Percentiles rank a stretch among this genome's conserved stretches.
Conservation (phyloP, 345 rosid genomes). For the Erucastrum elatum region DNA sequence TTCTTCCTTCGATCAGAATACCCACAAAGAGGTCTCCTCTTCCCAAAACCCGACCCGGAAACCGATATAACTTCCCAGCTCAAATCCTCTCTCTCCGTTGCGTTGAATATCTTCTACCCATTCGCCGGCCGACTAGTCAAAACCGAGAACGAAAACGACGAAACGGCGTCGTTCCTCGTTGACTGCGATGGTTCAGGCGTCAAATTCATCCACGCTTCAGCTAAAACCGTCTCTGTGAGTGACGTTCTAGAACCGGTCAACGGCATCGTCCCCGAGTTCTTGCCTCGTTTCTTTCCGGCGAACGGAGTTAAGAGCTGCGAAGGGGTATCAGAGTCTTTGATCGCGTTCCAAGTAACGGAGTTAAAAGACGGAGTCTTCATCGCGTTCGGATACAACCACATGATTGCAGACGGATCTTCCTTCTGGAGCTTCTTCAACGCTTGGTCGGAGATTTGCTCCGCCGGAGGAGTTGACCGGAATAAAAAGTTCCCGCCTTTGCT, state of each 20-base stretch:
- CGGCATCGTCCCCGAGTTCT: conserved; percentile 11
- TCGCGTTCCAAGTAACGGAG: conserved; percentile 38
- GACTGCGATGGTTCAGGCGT: background rate
- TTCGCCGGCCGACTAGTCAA: background rate
- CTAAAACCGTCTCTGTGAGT: background rate
- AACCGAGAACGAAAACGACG: background rate
- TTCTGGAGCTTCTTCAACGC: conserved; percentile 41
- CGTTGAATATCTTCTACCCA: background rate
- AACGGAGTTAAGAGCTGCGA: conserved; percentile 29
- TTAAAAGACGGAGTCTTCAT: conserved; percentile 38
- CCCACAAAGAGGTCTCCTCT: conserved; percentile 11
- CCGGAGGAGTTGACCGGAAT: background rate
- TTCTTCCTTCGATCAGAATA: background rate
- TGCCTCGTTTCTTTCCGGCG: conserved; percentile 24
- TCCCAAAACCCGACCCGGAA: background rate
- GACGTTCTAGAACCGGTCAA: background rate
- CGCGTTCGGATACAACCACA: conserved; percentile 28
- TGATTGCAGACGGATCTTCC: conserved; percentile 29
- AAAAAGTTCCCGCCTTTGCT: background rate
- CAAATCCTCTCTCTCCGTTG: background rate
- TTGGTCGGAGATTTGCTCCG: conserved; percentile 40
- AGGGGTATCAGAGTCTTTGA: conserved; percentile 26
- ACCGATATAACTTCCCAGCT: background rate
- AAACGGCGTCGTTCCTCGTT: background rate
- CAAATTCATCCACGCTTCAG: background rate